These are phyloP conservation scores for Biscogniauxia sp. DNA, from an alignment of 2,329 filamentous ascomycete species.

Conservation along the genomic window DNA sequence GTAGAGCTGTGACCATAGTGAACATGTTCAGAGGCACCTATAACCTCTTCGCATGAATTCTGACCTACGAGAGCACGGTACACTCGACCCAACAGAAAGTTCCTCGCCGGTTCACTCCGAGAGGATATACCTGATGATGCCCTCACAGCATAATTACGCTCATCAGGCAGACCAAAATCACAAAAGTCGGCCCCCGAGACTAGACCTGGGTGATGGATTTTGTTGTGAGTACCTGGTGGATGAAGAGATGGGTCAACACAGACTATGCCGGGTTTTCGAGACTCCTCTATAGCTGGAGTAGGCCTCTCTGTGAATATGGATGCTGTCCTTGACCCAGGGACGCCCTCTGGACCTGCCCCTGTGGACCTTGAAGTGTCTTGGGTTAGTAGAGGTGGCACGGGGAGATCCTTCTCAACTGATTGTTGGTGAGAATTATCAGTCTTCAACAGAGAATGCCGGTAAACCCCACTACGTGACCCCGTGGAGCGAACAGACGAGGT, in stretches of 20 bases:
- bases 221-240: constrained; percentile 11
- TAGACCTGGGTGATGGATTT: constrained; percentile 16
- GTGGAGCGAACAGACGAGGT: constrained; percentile 24
- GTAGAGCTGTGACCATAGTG: constrained; percentile 13
- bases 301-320: background rate
- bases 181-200: constrained; percentile 16
- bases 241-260: constrained; percentile 19
- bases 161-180: constrained; percentile 13
- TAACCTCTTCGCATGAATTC: constrained; percentile 13
- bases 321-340: constrained; percentile 3
- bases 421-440: constrained; percentile 12
- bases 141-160: constrained; percentile 17
- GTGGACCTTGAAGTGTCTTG: constrained; percentile 3
- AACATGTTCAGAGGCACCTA: constrained; percentile 18
- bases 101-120: background rate
- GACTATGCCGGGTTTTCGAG: constrained; percentile 6
- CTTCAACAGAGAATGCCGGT: constrained; percentile 26
- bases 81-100: constrained; percentile 9
- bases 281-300: background rate
- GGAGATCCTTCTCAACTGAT: constrained; percentile 21
- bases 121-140: constrained; percentile 13
- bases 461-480: constrained; percentile 16
- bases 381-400: constrained; percentile 28
- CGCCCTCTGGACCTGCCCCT: constrained; percentile 4
- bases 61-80: constrained; percentile 14